Conservation (phyloP, 78 protist species). For the Cavenderia fasciculata region DNA sequence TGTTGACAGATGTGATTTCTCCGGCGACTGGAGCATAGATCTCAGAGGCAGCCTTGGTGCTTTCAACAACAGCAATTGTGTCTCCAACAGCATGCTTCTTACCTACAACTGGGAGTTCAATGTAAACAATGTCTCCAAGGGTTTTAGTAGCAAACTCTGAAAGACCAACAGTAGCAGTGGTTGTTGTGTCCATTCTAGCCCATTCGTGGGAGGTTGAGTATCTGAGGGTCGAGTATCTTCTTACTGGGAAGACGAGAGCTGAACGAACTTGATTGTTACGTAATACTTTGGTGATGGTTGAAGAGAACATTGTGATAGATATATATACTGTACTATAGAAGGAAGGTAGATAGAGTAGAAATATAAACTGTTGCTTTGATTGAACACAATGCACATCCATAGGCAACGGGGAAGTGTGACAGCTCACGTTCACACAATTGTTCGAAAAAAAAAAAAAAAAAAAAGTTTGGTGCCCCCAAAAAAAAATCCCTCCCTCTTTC, state of each 20-base stretch:
- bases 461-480: too few species aligned
- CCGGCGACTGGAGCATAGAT: constrained; percentile 75
- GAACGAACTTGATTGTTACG: too few species aligned
- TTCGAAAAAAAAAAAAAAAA: too few species aligned
- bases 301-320: too few species aligned
- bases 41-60: constrained; percentile 76
- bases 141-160: constrained; percentile 26
- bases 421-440: too few species aligned
- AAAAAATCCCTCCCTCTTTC: too few species aligned
- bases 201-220: constrained; percentile 75
- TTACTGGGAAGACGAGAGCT: background rate
- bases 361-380: too few species aligned
- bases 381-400: too few species aligned
- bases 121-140: constrained; percentile 80
- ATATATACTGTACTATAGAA: too few species aligned
- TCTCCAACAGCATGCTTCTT: background rate
- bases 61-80: constrained; percentile 25
- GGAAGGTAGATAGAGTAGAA: too few species aligned
- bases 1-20: constrained; percentile 17
- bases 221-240: background rate
- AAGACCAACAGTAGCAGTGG: constrained; percentile 62
- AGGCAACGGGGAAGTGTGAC: too few species aligned
- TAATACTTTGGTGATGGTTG: too few species aligned
- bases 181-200: background rate
- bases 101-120: constrained; percentile 20